A percentile compares a stretch with the other conserved stretches of the same genome.
Evolutionary conservation across 345 rosid species (phyloP).

Genomic region (Rhizophora apiculata): DNA sequence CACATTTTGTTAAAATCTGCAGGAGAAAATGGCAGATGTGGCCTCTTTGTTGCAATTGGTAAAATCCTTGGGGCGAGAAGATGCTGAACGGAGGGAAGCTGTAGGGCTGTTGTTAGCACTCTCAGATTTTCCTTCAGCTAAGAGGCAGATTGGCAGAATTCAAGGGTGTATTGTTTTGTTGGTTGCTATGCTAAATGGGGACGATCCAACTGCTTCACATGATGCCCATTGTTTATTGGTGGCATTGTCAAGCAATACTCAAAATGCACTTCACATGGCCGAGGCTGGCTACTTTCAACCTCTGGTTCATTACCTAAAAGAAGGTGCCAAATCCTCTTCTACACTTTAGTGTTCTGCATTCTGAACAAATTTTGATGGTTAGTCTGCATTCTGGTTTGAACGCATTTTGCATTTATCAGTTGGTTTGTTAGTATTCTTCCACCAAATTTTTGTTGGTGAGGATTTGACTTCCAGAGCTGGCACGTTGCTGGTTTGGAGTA

Average conservation of each 20-base stretch:
- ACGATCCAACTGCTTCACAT: constrained; percentile 46
- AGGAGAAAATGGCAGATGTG: constrained; percentile 64
- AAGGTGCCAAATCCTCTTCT: constrained; percentile 36
- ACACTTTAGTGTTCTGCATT: background rate
- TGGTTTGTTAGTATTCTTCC: too few relatives aligned
- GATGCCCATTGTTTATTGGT: constrained; percentile 53
- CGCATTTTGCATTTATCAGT: background rate
- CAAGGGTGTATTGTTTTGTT: constrained; percentile 72
- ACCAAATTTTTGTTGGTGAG: too few relatives aligned
- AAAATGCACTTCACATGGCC: constrained; percentile 74
- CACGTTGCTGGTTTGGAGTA: too few relatives aligned
- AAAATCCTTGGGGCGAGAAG: constrained; percentile 58
- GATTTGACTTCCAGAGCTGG: too few relatives aligned
- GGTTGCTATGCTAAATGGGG: constrained; percentile 49
- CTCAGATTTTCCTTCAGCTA: constrained; percentile 45
- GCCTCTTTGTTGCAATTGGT: constrained; percentile 44
- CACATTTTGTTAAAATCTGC: constrained; percentile 26
- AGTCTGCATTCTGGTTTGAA: background rate
- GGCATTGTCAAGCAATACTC: constrained; percentile 58
- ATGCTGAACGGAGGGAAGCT: constrained; percentile 58
- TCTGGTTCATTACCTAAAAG: constrained; percentile 48
- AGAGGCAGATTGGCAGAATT: constrained; percentile 54
- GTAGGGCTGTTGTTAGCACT: constrained; percentile 56
- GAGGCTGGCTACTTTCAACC: constrained; percentile 80
- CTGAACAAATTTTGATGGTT: background rate